These are phyloP conservation scores for Saccharomyces mikatae DNA, from an alignment of 805 yeast genomes.

Conservation along the genomic window DNA sequence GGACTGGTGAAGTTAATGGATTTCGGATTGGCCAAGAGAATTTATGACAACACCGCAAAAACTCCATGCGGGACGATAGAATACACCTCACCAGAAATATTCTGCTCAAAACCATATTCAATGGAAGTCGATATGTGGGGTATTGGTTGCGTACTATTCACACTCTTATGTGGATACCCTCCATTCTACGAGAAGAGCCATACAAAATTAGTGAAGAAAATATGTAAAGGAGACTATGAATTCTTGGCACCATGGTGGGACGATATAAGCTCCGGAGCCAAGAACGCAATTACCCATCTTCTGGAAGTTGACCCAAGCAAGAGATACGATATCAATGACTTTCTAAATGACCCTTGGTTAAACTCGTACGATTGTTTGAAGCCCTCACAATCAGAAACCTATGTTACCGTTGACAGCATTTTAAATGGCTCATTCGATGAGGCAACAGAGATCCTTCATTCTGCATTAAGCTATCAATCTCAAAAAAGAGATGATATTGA, in stretches of 20 bases:
- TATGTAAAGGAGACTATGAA: constrained; percentile 57
- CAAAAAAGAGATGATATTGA: not conserved
- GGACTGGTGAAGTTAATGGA: constrained; percentile 87
- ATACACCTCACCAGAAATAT: constrained; percentile 95
- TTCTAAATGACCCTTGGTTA: constrained; percentile 64
- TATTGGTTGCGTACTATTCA: constrained; percentile 87
- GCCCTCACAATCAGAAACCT: not conserved
- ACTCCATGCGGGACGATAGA: constrained; percentile 99
- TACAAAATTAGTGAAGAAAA: constrained; percentile 56
- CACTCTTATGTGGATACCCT: constrained; percentile 90
- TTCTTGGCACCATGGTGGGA: constrained; percentile 83
- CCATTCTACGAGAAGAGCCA: constrained; percentile 75
- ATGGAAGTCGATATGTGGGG: constrained; percentile 98
- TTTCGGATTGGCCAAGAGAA: constrained; percentile 85
- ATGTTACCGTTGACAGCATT: not conserved
- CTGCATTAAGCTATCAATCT: not conserved
- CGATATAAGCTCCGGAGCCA: constrained; percentile 61
- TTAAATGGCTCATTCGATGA: not conserved
- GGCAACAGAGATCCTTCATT: not conserved
- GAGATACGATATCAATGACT: constrained; percentile 57
- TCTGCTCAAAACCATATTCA: constrained; percentile 79
- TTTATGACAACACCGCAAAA: constrained; percentile 76
- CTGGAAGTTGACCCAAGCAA: constrained; percentile 60
- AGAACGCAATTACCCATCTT: constrained; percentile 56
- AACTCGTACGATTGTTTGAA: constrained; percentile 22